Evolutionary conservation across 176 grass and related monocot species (phyloP), one percentile per base, ranked within the genome.

Genomic region (Paspalum vaginatum): DNA sequence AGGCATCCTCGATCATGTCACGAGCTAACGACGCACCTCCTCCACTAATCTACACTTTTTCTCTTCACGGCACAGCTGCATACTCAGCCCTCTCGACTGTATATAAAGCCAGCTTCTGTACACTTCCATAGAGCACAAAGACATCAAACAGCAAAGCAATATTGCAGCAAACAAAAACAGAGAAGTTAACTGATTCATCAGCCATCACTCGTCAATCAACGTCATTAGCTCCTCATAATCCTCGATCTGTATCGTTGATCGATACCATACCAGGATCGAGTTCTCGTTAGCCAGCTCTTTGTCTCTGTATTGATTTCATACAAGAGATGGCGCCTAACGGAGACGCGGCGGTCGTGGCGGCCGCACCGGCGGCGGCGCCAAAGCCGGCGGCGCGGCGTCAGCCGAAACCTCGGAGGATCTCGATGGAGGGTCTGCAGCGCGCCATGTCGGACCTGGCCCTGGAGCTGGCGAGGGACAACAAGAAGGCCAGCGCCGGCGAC

Each of bases 341-440:
- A 43, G 90, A 98, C 56, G 85, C 65, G 22, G 87, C 79, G 7
- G 77, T 76, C 22, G 73, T 42, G 18, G 27, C 76, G 45, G 61
- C 76, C 10, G 61, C 61, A 22, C 76, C 61, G 12, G 69, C 32
- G n/a, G 3, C 76, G n/a, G 46, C 64, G 0, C 27, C 22, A n/a
- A 7, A 24, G 18, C 1, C 37, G 66, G 74, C 9, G 0, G 63
- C 46, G 47, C 71, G 44, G 72, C 41, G 38, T 51, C 70, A 74
- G 49, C 52, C 65, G 63, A 88, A 74, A 85, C 90, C 86, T 17
- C 42, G 71, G 72, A 80, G 81, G 88, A 86, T 98, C 70, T 98
- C 92, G 55, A 98, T 91, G 80, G 84, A 95, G 80, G 96, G 96
- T 6, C 88, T 98, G 4, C 96, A 98, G 65, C 76, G 92, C 41